These are phyloP conservation scores for Camelina sativa DNA, from an alignment of 345 rosid species.

Conservation along the genomic window DNA sequence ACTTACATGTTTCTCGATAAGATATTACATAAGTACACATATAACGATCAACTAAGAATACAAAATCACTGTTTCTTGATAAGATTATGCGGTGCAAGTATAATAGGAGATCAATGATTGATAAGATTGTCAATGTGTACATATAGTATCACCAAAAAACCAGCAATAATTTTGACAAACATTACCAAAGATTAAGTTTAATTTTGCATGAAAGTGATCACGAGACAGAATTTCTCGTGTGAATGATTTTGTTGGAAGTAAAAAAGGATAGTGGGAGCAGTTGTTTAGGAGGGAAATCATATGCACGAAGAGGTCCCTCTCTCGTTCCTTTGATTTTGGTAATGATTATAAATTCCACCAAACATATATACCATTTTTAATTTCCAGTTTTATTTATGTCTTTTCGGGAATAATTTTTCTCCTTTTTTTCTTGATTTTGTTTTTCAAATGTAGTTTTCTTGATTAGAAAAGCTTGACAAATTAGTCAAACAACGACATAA, in stretches of 20 bases:
- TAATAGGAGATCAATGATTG: neutral
- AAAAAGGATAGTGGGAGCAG: conserved; percentile 43
- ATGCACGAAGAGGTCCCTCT: conserved; percentile 44
- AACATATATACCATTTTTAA: conserved; percentile 20
- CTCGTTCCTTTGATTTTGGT: conserved; percentile 54
- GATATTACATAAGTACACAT: no score
- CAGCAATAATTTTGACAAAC: neutral
- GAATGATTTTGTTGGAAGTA: conserved; percentile 66
- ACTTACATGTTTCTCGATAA: no score
- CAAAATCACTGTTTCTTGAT: neutral
- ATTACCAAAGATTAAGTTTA: conserved; percentile 7
- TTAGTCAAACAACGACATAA: conserved; percentile 10
- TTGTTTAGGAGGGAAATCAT: conserved; percentile 45
- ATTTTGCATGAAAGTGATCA: conserved; percentile 48
- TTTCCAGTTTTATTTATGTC: conserved; percentile 16
- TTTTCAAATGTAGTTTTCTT: neutral
- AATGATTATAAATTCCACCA: conserved; percentile 74
- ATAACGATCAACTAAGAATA: neutral
- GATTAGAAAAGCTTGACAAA: neutral
- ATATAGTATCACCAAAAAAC: conserved; percentile 5
- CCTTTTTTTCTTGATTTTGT: neutral
- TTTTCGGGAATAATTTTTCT: conserved; percentile 9
- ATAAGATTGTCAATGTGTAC: conserved; percentile 9
- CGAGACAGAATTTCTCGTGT: conserved; percentile 73
- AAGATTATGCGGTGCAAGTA: no score